Percentiles rank a stretch among this genome's conserved stretches.
These are phyloP conservation scores for Cudoniella acicularis DNA, from an alignment of 495 filamentous ascomycete genomes.

Conservation along the genomic window DNA sequence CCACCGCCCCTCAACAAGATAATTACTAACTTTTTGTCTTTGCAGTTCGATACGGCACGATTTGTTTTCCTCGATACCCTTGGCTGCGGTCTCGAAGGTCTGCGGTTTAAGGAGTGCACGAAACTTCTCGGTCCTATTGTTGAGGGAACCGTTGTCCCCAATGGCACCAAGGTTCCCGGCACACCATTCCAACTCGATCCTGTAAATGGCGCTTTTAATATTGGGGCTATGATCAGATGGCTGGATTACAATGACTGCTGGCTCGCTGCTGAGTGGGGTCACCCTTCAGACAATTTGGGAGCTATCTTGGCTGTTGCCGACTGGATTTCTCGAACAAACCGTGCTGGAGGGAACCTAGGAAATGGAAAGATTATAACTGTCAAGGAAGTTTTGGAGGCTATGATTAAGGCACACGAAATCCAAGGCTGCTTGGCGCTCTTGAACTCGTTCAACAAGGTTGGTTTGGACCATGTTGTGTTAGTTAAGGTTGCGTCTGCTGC, in stretches of 20 bases:
- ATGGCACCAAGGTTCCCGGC: constrained; percentile 87
- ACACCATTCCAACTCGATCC: constrained; percentile 94
- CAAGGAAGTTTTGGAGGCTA: constrained; percentile 88
- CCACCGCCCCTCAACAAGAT: constrained; percentile 17
- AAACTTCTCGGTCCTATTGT: constrained; percentile 95
- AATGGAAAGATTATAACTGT: constrained; percentile 83
- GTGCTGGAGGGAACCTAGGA: constrained; percentile 79
- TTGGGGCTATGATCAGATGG: constrained; percentile 97
- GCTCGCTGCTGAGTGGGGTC: constrained; percentile 98
- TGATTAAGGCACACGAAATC: constrained; percentile 99
- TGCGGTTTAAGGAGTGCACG: constrained; percentile 92
- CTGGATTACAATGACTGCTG: constrained; percentile 99
- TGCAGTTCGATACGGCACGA: constrained; percentile 85
- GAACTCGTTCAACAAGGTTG: constrained; percentile 98
- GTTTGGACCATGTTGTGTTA: constrained; percentile 93
- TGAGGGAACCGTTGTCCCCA: constrained; percentile 84
- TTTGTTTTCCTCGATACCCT: constrained; percentile 92
- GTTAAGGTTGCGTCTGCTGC: constrained; percentile 97
- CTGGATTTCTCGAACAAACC: constrained; percentile 96
- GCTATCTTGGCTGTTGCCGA: constrained; percentile 95
- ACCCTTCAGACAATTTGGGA: constrained; percentile 94
- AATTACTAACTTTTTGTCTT: constrained; percentile 19
- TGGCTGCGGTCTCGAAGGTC: constrained; percentile 91
- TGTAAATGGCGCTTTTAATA: constrained; percentile 96
- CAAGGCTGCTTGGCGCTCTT: constrained; percentile 94